Evolutionary conservation across 805 yeast genomes (phyloP).

Genomic region (Ogataea glucozyma): DNA sequence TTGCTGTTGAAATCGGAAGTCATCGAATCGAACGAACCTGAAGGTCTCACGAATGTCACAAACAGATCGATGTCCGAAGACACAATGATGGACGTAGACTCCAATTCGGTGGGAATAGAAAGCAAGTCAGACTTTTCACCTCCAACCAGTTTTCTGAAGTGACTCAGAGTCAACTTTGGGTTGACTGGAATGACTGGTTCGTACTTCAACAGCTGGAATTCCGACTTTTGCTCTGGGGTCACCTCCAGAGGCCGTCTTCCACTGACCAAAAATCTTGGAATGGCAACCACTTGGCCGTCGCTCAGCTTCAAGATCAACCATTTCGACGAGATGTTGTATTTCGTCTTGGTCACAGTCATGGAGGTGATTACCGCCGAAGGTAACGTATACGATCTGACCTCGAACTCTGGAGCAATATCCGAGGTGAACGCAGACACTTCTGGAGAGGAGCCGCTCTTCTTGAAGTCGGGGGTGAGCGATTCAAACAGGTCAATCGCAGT

Average conservation of each 20-base stretch:
- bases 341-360: constrained; percentile 57
- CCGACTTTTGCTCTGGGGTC: constrained; percentile 52
- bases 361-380: constrained; percentile 55
- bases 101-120: constrained; percentile 65
- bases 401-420: constrained; percentile 46
- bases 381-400: constrained; percentile 56
- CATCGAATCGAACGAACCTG: constrained; percentile 79
- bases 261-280: constrained; percentile 72
- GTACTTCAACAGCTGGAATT: constrained; percentile 62
- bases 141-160: constrained; percentile 44
- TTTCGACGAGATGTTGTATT: constrained; percentile 67
- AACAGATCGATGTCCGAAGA: constrained; percentile 69
- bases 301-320: constrained; percentile 59
- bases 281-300: constrained; percentile 59
- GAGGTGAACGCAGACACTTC: constrained; percentile 20
- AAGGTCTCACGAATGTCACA: constrained; percentile 77
- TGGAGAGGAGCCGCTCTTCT: constrained; percentile 24
- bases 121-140: constrained; percentile 35
- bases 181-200: constrained; percentile 58
- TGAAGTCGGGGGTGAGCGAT: constrained; percentile 52
- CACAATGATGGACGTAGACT: constrained; percentile 77
- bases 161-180: constrained; percentile 52
- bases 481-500: constrained; percentile 80
- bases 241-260: constrained; percentile 67
- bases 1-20: constrained; percentile 65